Conservation (phyloP, 1,284 basidiomycete genomes). For the Quambalaria eucalypti region DNA sequence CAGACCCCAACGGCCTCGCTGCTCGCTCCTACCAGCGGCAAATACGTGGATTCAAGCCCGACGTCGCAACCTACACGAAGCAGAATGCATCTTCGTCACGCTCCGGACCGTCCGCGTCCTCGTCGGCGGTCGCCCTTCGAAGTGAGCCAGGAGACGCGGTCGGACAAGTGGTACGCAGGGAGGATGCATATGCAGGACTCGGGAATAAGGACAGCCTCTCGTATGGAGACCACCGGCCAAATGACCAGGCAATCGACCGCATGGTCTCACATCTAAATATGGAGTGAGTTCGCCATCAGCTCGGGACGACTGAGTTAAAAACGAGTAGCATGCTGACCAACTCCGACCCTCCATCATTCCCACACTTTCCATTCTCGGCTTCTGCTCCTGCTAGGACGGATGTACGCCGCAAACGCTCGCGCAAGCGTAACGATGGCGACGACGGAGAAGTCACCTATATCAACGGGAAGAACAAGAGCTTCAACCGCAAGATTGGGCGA, state of each 20-base stretch:
- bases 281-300: too few relatives aligned
- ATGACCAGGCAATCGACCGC: conserved; percentile 85
- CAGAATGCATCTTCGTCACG: not conserved
- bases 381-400: not conserved
- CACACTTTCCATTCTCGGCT: not conserved
- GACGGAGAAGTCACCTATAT: conserved; percentile 95
- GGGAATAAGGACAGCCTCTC: conserved; percentile 64
- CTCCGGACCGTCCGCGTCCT: too few relatives aligned
- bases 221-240: conserved; percentile 87
- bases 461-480: conserved; percentile 93
- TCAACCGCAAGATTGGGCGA: conserved; percentile 96
- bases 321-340: too few relatives aligned
- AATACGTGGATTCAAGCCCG: conserved; percentile 73
- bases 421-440: conserved; percentile 71
- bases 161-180: conserved; percentile 1
- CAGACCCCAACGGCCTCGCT: conserved; percentile 84
- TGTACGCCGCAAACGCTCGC: conserved; percentile 58
- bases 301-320: too few relatives aligned
- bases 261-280: conserved; percentile 83
- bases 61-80: conserved; percentile 70
- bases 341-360: too few relatives aligned
- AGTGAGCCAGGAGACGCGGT: conserved; percentile 1
- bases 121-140: too few relatives aligned
- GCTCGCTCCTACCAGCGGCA: conserved; percentile 83
- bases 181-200: conserved; percentile 1